Evolutionary conservation across 116 monocot species (phyloP), one percentile per base, ranked within the genome.

Genomic region (Iris pallida): DNA sequence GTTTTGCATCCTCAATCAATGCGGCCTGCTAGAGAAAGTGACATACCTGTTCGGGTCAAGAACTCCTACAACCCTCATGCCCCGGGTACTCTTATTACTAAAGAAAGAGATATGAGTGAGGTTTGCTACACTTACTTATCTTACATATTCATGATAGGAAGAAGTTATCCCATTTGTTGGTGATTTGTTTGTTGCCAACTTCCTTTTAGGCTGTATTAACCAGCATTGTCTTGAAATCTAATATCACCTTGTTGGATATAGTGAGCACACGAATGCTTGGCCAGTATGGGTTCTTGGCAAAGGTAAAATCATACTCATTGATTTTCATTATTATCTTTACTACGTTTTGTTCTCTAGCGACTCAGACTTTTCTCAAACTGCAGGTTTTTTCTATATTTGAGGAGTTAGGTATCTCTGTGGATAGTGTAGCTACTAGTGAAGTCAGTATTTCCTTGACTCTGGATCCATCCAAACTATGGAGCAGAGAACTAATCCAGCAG

Each of bases 211-310:
- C 89, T 71, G 66, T 98, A 57, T 64, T 92, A 17, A 98, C 98
- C 47, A 98, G 98, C 75, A 93, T 98, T 58, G 93, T 98, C 5
- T 73, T 98, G 83, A 98, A 98, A 77, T 79, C 83, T 72, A 93
- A 98, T 74, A 75, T 98, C 54, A 98, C 98, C 18, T 83, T 98
- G 93, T 70, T 98, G 83, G 98, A 98, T 80, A 98, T 98, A 65
- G 98, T 83, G 65, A 98, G 98, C 86, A 98, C 98, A 43, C 83
- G 86, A 60, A 98, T 93, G 98, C 93, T 98, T 80, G 98, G 98
- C 40, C 90, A 92, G 61, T 98, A 69, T 83, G 97, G 97, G 64
- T 98, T 98, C 79, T 83, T 98, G 56, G 97, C 97, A 4, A 98
- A 92, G 93, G 97, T 92, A 83, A 45, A 20, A n/a, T 53, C 8